phyloP scores from a whole-genome alignment of 257 asterid species.

The Avicennia marina region DNA sequence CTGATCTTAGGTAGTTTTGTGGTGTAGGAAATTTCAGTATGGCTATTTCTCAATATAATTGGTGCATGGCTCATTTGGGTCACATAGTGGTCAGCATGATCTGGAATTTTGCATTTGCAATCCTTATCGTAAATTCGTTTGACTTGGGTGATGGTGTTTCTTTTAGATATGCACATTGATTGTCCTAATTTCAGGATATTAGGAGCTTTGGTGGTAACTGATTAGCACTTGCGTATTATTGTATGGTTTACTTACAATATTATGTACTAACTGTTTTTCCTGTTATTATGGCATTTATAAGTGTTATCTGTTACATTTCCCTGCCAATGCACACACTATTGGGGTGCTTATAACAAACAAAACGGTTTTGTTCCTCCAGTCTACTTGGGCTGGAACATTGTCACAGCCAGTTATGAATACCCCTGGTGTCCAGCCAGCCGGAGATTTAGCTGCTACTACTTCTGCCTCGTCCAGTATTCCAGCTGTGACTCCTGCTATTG shows the following conservation, averaged over 20 bases:
- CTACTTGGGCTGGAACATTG: conserved; percentile 57
- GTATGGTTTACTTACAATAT: background rate
- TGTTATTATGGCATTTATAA: background rate
- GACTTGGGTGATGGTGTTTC: too few relatives aligned
- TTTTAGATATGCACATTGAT: too few relatives aligned
- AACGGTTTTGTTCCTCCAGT: conserved; percentile 28
- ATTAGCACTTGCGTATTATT: background rate
- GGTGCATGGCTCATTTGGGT: background rate
- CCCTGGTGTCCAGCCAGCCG: conserved; percentile 33
- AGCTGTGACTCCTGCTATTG: conserved; percentile 23
- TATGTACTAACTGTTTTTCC: background rate
- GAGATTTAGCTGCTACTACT: conserved; percentile 38
- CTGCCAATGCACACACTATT: background rate
- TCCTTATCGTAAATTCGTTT: too few relatives aligned
- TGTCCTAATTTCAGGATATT: too few relatives aligned
- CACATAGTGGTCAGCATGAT: background rate
- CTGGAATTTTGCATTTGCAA: background rate
- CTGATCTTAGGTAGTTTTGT: background rate
- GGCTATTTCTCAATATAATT: background rate
- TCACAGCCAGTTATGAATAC: conserved; percentile 39
- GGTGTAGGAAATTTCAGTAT: background rate
- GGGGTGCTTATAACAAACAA: background rate
- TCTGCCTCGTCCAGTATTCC: conserved; percentile 29
- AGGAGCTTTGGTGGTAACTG: too few relatives aligned
- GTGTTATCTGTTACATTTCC: background rate